Base-by-base conservation (phyloP, 2,329 filamentous ascomycete species). In the Verticillium alfalfae region DNA sequence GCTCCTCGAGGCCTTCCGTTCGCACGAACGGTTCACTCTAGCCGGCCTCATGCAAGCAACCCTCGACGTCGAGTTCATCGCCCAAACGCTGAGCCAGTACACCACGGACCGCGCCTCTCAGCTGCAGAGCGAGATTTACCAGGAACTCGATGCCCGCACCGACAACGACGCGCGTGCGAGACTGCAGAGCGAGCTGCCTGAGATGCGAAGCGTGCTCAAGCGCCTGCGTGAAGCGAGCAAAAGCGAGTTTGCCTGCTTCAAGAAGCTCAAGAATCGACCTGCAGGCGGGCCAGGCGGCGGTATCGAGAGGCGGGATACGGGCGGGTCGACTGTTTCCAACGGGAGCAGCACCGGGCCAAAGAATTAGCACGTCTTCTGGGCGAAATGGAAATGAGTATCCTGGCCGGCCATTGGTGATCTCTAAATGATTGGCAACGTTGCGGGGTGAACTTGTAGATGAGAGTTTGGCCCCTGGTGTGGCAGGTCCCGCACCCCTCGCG, bases 31-130 rank as follows among this genome's bases (percentile, higher is more conserved):
- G 22, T 98, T 95, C 76, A 84, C 87, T 1, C 86, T 99, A 0
- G 82, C 89, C 5, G 89, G 91, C 7, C 84, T 99, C 58, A 96
- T 98, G 88, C 96, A 99, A 76, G 96, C 96, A 1, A 99, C 95
- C 0, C 85, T 99, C 1, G 95, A 99, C 71, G 93, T 97, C 1
- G 95, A 99, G 75, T 98, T 99, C 71, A 88, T 98, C 62, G 92
- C 93, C 1, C 95, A 99, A 78, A 97, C 94, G 5, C 83, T 99
- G 38, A 91, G 86, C 64, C 89, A 93, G 67, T 99, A 96, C 75
- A 95, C 92, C 0, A 95, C 92, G 0, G 90, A 96, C 62, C 84
- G 87, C 58, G 92, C 93, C 3, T 88, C 87, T 8, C 87, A 93
- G 71, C 83, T 91, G 15, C 95, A 98, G 78, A 90, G 90, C 68